Percentiles rank a stretch among this genome's conserved stretches.
Evolutionary conservation across 1,284 basidiomycete species (phyloP).

Genomic region (Pyrrhoderma noxium): DNA sequence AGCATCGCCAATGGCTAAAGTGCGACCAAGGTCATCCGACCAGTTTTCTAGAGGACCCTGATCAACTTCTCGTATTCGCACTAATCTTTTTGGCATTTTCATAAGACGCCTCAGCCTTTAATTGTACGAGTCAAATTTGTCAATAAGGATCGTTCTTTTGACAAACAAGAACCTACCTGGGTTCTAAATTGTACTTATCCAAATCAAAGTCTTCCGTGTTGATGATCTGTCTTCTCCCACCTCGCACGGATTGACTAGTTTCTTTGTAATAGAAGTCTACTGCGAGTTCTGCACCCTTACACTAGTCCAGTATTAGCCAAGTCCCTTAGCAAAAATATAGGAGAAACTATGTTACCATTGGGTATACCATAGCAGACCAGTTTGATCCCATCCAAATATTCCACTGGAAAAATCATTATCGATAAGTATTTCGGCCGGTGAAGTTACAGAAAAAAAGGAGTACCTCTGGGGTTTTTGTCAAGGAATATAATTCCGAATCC

Average conservation of each 20-base stretch:
- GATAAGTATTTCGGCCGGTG: background rate
- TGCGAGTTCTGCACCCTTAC: background rate
- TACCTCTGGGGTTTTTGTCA: background rate
- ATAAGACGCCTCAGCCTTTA: constrained; percentile 7
- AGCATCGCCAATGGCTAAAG: constrained; percentile 42
- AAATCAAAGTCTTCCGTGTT: background rate
- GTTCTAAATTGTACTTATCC: constrained; percentile 1
- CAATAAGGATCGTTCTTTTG: background rate
- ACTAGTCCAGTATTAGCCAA: background rate
- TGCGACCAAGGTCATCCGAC: constrained; percentile 38
- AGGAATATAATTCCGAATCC: background rate
- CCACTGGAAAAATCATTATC: constrained; percentile 4
- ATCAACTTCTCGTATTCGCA: background rate
- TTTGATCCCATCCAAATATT: constrained; percentile 10
- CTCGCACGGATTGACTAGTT: background rate
- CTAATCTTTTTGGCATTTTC: background rate
- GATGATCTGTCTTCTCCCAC: background rate
- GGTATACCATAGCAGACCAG: constrained; percentile 1
- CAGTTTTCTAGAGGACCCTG: constrained; percentile 31
- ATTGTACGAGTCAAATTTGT: background rate
- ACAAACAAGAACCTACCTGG: background rate
- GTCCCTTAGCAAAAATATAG: background rate
- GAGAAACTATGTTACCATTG: background rate
- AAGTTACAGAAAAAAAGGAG: background rate
- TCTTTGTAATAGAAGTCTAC: background rate